Percentiles rank a stretch among this genome's conserved stretches.
Conservation (phyloP, 768 basidiomycete genomes). For the Aureoboletus auriporus region DNA sequence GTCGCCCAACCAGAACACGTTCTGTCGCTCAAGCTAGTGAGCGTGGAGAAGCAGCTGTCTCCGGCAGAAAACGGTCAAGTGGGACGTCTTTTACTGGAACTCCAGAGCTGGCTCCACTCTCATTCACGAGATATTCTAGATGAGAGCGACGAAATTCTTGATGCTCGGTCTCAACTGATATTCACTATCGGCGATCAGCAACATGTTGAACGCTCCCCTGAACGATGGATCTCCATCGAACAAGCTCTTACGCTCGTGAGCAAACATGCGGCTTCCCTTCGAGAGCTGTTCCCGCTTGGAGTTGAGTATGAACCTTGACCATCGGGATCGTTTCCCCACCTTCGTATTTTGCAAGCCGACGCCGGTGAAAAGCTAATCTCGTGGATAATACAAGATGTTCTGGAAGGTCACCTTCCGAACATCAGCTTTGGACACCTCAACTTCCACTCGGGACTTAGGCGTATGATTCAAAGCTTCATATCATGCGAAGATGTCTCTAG, state of each 20-base stretch:
- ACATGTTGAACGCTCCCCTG: slow-evolving; percentile 26
- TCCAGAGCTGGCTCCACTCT: slow-evolving; percentile 17
- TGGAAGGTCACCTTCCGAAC: slow-evolving; percentile 9
- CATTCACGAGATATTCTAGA: slow-evolving; percentile 20
- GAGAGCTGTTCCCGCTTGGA: not conserved
- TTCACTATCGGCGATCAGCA: slow-evolving; percentile 28
- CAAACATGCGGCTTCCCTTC: slow-evolving; percentile 1
- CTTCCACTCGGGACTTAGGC: not conserved
- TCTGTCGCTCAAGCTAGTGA: slow-evolving; percentile 44
- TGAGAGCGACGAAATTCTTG: slow-evolving; percentile 27
- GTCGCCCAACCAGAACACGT: slow-evolving; percentile 50
- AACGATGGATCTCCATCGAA: slow-evolving; percentile 30
- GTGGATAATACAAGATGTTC: slow-evolving; percentile 1
- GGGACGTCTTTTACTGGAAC: slow-evolving; percentile 18
- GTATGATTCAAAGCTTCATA: slow-evolving; percentile 14
- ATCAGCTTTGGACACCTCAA: slow-evolving; percentile 6
- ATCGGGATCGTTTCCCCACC: slow-evolving; percentile 13
- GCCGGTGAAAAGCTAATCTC: slow-evolving; percentile 4
- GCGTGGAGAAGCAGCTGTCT: slow-evolving; percentile 34
- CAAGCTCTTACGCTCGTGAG: slow-evolving; percentile 20
- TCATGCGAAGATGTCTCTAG: not conserved
- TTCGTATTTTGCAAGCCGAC: slow-evolving; percentile 9
- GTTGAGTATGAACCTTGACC: slow-evolving; percentile 1
- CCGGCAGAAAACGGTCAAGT: not conserved
- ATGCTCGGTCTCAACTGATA: slow-evolving; percentile 30